Evolutionary conservation across 2,329 filamentous ascomycete genomes (phyloP).

Genomic region (Penicillium sumatraense): DNA sequence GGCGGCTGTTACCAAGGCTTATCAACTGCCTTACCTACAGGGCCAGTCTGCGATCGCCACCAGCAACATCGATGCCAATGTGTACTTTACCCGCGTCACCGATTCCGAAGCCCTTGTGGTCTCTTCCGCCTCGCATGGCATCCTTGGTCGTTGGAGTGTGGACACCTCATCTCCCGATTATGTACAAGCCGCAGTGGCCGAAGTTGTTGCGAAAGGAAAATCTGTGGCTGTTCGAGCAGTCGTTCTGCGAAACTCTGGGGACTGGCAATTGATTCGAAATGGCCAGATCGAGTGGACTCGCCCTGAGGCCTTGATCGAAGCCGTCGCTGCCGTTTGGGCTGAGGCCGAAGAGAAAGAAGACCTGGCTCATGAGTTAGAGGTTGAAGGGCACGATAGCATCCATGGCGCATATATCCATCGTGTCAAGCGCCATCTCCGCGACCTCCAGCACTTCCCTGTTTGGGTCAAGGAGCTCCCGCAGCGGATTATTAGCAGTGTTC

Average conservation of each 20-base stretch:
- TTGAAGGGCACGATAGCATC: constrained; percentile 82
- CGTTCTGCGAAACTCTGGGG: constrained; percentile 65
- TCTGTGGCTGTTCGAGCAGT: constrained; percentile 80
- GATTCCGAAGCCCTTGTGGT: constrained; percentile 73
- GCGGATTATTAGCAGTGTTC: constrained; percentile 68
- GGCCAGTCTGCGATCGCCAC: constrained; percentile 78
- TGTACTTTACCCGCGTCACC: constrained; percentile 86
- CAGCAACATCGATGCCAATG: constrained; percentile 76
- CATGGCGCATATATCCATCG: constrained; percentile 85
- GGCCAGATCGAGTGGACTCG: constrained; percentile 80
- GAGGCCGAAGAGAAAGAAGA: constrained; percentile 74
- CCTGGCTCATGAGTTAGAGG: constrained; percentile 78
- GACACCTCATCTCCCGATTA: constrained; percentile 51
- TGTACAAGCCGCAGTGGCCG: constrained; percentile 73
- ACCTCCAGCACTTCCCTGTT: constrained; percentile 72
- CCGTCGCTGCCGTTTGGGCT: constrained; percentile 79
- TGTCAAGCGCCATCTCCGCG: constrained; percentile 77
- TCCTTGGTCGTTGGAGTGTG: constrained; percentile 75
- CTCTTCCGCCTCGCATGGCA: constrained; percentile 75
- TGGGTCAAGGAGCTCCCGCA: constrained; percentile 73
- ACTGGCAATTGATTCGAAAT: constrained; percentile 85
- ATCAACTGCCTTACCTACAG: constrained; percentile 73
- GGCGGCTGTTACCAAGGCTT: constrained; percentile 73
- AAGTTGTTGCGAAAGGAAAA: constrained; percentile 75
- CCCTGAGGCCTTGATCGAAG: constrained; percentile 78